These are phyloP conservation scores for Eragrostis tef DNA, from an alignment of 202 grass and related monocot genomes.

Conservation along the genomic window DNA sequence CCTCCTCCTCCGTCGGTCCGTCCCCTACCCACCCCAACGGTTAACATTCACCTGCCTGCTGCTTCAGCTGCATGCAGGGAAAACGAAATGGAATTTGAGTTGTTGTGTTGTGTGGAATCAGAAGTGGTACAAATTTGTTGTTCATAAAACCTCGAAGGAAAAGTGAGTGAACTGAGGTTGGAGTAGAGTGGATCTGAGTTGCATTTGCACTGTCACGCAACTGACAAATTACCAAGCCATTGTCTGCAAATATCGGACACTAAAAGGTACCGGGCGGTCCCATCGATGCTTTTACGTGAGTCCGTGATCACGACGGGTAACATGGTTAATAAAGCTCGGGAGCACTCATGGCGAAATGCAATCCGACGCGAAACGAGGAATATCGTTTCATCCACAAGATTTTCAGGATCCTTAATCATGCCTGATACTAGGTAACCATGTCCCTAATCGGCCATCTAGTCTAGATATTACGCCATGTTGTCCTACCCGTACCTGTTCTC, in stretches of 20 bases:
- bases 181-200: too few species aligned
- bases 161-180: too few species aligned
- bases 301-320: slow-evolving; percentile 25
- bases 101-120: too few species aligned
- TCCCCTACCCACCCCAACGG: slow-evolving; percentile 1
- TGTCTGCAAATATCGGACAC: slow-evolving; percentile 54
- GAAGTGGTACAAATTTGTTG: too few species aligned
- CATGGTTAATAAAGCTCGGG: slow-evolving; percentile 7
- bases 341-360: slow-evolving; percentile 5
- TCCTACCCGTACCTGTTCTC: slow-evolving; percentile 3
- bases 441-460: slow-evolving; percentile 14
- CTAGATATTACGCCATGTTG: neutral
- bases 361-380: neutral
- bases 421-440: neutral
- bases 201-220: too few species aligned
- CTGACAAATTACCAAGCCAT: neutral
- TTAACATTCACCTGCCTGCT: neutral
- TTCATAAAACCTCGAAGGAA: too few species aligned
- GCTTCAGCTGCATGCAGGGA: neutral
- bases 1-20: neutral
- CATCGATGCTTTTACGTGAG: slow-evolving; percentile 13
- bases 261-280: slow-evolving; percentile 25
- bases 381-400: neutral
- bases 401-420: neutral
- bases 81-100: neutral